Percentiles rank a stretch among this genome's conserved stretches.
These are phyloP conservation scores for Tilletia walkeri DNA, from an alignment of 1,284 basidiomycete genomes.

Conservation along the genomic window DNA sequence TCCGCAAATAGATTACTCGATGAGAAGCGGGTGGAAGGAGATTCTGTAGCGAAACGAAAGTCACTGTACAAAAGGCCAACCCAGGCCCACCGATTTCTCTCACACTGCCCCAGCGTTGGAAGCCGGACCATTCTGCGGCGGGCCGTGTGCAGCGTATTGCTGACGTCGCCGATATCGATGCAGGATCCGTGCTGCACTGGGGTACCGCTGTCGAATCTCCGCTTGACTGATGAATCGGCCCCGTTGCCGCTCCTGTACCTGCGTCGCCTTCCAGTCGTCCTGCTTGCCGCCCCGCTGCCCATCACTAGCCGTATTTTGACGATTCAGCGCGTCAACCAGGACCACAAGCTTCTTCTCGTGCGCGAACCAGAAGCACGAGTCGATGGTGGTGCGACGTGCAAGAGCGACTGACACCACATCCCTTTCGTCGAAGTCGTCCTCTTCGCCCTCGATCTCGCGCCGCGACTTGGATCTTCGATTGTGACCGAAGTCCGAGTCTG, in stretches of 20 bases:
- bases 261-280: neutral
- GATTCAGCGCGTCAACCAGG: neutral
- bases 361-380: slow-evolving; percentile 17
- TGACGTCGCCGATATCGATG: neutral
- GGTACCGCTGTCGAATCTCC: slow-evolving; percentile 8
- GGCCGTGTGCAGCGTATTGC: neutral
- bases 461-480: too few relatives aligned
- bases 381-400: neutral
- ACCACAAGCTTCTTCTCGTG: slow-evolving; percentile 7
- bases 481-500: too few relatives aligned
- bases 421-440: neutral
- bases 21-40: too few relatives aligned
- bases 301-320: neutral
- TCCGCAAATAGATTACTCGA: too few relatives aligned
- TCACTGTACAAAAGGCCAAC: neutral
- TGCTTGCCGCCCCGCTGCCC: neutral
- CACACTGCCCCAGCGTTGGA: too few relatives aligned
- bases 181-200: neutral
- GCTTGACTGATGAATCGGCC: neutral
- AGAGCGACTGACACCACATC: neutral
- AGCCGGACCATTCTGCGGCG: neutral
- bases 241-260: too few relatives aligned
- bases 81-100: neutral
- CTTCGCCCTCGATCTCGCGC: neutral
- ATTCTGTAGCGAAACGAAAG: neutral